Conservation (phyloP, 345 rosid genomes). For the Physaria fendleri region DNA sequence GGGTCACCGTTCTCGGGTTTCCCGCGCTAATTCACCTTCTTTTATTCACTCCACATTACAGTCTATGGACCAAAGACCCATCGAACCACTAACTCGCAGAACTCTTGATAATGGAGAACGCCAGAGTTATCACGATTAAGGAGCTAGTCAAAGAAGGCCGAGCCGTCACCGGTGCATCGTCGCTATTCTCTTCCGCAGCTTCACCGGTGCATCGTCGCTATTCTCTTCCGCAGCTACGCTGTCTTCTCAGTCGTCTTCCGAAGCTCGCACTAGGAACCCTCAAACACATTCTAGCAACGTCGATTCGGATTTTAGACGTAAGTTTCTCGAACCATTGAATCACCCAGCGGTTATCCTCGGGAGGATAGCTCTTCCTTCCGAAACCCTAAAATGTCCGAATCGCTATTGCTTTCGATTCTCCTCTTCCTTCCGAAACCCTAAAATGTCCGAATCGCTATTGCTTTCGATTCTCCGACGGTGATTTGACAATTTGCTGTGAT, state of each 20-base stretch:
- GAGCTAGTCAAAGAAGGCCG: slow-evolving; percentile 42
- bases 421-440: slow-evolving; percentile 36
- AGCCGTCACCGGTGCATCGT: slow-evolving; percentile 52
- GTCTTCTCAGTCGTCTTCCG: slow-evolving; percentile 7
- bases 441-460: slow-evolving; percentile 52
- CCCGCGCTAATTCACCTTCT: slow-evolving; percentile 16
- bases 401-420: slow-evolving; percentile 60
- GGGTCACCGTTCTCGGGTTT: slow-evolving; percentile 19
- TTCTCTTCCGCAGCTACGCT: slow-evolving; percentile 2
- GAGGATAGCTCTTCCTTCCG: slow-evolving; percentile 47
- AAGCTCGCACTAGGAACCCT: neutral
- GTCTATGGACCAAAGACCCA: neutral
- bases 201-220: slow-evolving; percentile 44
- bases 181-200: slow-evolving; percentile 27
- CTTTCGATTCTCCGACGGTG: slow-evolving; percentile 59
- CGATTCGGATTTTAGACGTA: slow-evolving; percentile 18
- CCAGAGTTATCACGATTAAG: slow-evolving; percentile 32
- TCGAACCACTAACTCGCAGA: neutral
- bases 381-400: slow-evolving; percentile 46
- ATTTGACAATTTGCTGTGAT: slow-evolving; percentile 66
- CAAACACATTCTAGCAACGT: slow-evolving; percentile 5
- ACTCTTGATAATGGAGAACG: slow-evolving; percentile 31
- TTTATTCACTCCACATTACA: neutral
- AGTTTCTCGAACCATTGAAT: slow-evolving; percentile 38
- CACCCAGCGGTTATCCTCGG: slow-evolving; percentile 51